Evolutionary conservation across 2,329 filamentous ascomycete genomes (phyloP).

Genomic region (Penicillium olsonii): DNA sequence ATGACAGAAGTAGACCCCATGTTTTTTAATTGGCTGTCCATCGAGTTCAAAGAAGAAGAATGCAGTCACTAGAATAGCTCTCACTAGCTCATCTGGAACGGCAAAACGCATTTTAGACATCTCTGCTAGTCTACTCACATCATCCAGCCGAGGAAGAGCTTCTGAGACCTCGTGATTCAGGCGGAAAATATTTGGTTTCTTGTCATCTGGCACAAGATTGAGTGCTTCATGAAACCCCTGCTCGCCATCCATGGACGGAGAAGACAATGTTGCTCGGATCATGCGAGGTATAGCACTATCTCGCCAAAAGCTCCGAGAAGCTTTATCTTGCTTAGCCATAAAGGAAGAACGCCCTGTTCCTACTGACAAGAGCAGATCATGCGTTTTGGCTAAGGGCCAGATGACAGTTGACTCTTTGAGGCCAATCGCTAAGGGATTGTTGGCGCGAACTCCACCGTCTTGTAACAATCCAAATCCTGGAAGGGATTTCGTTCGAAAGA

Average conservation of each 20-base stretch:
- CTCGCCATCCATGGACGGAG: not conserved
- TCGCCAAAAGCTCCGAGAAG: too few species aligned
- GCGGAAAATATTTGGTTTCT: not conserved
- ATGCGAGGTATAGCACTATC: not conserved
- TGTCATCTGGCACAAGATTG: not conserved
- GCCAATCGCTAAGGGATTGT: not conserved
- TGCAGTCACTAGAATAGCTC: not conserved
- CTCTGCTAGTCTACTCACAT: not conserved
- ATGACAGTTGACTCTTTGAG: not conserved
- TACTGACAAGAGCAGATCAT: not conserved
- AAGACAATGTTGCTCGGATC: not conserved
- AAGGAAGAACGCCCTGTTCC: not conserved
- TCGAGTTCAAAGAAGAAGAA: slow-evolving; percentile 20
- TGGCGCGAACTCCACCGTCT: not conserved
- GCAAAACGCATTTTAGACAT: not conserved
- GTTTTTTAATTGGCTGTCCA: slow-evolving; percentile 3
- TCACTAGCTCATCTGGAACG: not conserved
- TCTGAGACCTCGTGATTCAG: not conserved
- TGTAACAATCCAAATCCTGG: not conserved
- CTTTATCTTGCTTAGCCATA: too few species aligned
- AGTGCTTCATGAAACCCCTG: not conserved
- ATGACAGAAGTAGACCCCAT: slow-evolving; percentile 15
- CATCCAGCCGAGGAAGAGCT: not conserved
- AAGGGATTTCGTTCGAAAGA: not conserved
- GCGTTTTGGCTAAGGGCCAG: not conserved